Percentiles rank a stretch among this genome's conserved stretches.
These are phyloP conservation scores for Sordariomycetes sp. DNA, from an alignment of 2,329 filamentous ascomycete species.

Conservation along the genomic window DNA sequence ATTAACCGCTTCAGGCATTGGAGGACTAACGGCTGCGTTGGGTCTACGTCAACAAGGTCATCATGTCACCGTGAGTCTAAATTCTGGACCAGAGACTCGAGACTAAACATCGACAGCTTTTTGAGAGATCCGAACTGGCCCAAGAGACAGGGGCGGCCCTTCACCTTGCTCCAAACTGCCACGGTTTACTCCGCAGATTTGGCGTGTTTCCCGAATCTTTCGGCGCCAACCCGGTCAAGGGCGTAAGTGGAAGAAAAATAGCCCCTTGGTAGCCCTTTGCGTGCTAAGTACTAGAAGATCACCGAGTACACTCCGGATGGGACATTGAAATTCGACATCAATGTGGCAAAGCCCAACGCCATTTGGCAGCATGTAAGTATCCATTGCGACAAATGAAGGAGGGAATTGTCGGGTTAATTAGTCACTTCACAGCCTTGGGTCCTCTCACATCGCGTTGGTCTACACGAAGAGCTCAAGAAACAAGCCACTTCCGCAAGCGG, in stretches of 20 bases:
- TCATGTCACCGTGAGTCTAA: constrained; percentile 26
- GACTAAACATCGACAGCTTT: constrained; percentile 30
- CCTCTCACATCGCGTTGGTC: constrained; percentile 38
- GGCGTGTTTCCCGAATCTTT: constrained; percentile 27
- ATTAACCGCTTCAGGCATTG: constrained; percentile 26
- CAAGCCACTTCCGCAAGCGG: constrained; percentile 27
- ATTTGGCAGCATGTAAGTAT: constrained; percentile 32
- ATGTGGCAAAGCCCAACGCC: constrained; percentile 22
- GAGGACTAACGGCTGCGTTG: constrained; percentile 37
- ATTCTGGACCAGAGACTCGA: constrained; percentile 2
- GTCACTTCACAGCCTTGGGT: constrained; percentile 23
- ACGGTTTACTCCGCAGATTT: constrained; percentile 39
- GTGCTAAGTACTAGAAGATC: constrained; percentile 24
- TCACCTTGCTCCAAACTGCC: constrained; percentile 53
- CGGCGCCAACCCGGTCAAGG: constrained; percentile 24
- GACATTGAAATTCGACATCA: constrained; percentile 8
- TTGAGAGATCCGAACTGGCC: constrained; percentile 46
- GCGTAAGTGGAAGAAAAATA: constrained; percentile 13
- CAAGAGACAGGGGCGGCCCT: constrained; percentile 51
- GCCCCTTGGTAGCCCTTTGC: constrained; percentile 5
- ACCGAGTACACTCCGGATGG: constrained; percentile 23
- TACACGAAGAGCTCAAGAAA: constrained; percentile 40
- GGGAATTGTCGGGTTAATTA: neutral
- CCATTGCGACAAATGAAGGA: neutral
- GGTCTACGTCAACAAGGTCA: constrained; percentile 38